phyloP scores from a whole-genome alignment of 1,284 basidiomycete species.

The Stereum hirsutum region DNA sequence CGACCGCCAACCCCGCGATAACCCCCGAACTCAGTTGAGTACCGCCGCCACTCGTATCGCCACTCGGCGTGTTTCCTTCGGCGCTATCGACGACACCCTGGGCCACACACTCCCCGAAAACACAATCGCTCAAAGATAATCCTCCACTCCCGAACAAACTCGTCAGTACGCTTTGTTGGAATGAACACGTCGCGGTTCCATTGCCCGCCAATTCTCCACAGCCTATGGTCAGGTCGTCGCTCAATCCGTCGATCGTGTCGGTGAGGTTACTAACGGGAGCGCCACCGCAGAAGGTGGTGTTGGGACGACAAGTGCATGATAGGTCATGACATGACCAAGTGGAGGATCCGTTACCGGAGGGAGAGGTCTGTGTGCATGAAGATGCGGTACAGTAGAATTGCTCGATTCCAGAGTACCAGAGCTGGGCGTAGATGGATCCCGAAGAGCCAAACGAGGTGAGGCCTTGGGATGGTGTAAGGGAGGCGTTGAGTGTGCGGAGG shows the following conservation, averaged over 20 bases:
- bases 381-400: conserved; percentile 76
- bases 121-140: conserved; percentile 60
- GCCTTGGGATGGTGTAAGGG: conserved; percentile 59
- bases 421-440: conserved; percentile 58
- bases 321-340: conserved; percentile 68
- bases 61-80: conserved; percentile 21
- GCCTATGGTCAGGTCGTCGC: conserved; percentile 52
- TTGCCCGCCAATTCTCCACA: conserved; percentile 44
- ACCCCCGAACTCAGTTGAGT: conserved; percentile 64
- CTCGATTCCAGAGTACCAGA: conserved; percentile 79
- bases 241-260: conserved; percentile 47
- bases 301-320: conserved; percentile 60
- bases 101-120: conserved; percentile 79
- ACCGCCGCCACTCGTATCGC: conserved; percentile 15
- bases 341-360: conserved; percentile 27
- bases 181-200: conserved; percentile 54
- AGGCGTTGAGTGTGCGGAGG: conserved; percentile 61
- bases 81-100: conserved; percentile 64
- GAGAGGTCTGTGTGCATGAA: conserved; percentile 52
- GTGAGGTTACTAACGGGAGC: conserved; percentile 40
- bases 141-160: conserved; percentile 66
- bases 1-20: conserved; percentile 79
- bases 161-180: conserved; percentile 64
- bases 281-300: conserved; percentile 69
- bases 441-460: conserved; percentile 49